These are phyloP conservation scores for Neurospora sp. DNA, from an alignment of 495 filamentous ascomycete genomes.

Conservation along the genomic window DNA sequence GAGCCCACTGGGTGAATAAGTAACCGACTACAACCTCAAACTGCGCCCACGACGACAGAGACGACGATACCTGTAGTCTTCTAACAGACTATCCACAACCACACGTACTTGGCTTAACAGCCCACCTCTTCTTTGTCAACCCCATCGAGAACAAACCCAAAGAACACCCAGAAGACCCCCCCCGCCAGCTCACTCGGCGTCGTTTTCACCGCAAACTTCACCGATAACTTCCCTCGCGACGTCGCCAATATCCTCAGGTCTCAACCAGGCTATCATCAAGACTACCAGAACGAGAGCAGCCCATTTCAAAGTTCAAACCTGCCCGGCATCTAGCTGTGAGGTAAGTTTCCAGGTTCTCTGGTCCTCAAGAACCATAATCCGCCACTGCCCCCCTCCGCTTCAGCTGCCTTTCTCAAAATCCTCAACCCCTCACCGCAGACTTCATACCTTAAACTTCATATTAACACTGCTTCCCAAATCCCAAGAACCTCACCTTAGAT, in stretches of 20 bases:
- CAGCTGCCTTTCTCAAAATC: background rate
- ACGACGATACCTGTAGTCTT: background rate
- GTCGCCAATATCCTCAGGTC: background rate
- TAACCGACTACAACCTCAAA: background rate
- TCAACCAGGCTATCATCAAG: background rate
- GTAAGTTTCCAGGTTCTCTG: background rate
- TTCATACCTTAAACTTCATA: background rate
- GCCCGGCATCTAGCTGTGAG: background rate
- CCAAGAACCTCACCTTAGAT: no score
- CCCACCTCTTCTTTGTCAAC: background rate
- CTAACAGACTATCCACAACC: background rate
- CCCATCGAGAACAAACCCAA: background rate
- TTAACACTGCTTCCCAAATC: background rate
- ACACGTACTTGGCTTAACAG: background rate
- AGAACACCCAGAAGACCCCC: background rate
- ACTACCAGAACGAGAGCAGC: background rate
- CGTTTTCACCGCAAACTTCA: background rate
- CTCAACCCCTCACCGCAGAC: background rate
- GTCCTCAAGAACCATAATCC: background rate
- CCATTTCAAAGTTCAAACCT: background rate
- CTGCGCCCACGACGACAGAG: fast-evolving
- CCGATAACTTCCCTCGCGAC: background rate
- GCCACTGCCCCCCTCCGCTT: background rate
- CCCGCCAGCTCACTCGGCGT: background rate
- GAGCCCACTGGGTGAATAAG: no score